Percentiles rank a stretch among this genome's conserved stretches.
Conservation (phyloP, 2,329 filamentous ascomycete genomes). For the Cladorrhinum sp. region DNA sequence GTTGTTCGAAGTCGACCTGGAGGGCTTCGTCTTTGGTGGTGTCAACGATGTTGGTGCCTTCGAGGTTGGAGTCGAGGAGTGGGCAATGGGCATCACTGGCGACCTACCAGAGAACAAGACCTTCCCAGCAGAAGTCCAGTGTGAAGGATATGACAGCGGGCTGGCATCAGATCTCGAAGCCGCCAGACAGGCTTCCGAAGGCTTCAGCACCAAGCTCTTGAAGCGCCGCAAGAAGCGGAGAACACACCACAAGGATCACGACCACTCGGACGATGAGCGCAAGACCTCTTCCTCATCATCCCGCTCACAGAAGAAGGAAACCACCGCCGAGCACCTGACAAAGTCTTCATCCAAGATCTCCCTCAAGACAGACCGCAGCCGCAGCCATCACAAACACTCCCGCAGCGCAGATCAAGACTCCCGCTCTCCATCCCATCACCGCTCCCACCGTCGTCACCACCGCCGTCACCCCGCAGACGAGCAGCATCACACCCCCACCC, state of each 20-base stretch:
- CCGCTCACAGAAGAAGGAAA: conserved; percentile 16
- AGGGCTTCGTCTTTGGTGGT: conserved; percentile 38
- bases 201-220: conserved; percentile 47
- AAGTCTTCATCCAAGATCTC: not conserved
- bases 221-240: conserved; percentile 43
- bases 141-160: conserved; percentile 27
- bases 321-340: not conserved
- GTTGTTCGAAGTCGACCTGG: conserved; percentile 42
- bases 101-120: conserved; percentile 15
- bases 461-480: conserved; percentile 27
- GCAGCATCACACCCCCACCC: not conserved
- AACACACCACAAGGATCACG: conserved; percentile 29
- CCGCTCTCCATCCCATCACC: conserved; percentile 22
- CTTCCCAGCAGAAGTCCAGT: conserved; percentile 27
- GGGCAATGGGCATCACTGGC: conserved; percentile 28
- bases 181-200: conserved; percentile 33
- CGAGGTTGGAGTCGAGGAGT: conserved; percentile 31
- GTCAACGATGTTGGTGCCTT: conserved; percentile 30
- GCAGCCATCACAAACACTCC: conserved; percentile 31
- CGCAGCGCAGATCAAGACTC: conserved; percentile 28
- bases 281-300: not conserved
- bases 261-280: conserved; percentile 25
- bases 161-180: conserved; percentile 36
- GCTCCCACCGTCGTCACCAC: conserved; percentile 23
- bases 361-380: conserved; percentile 19